Percentiles rank a stretch among this genome's conserved stretches.
Conservation (phyloP, 1,284 basidiomycete species). For the Cystobasidiaceae sp. region DNA sequence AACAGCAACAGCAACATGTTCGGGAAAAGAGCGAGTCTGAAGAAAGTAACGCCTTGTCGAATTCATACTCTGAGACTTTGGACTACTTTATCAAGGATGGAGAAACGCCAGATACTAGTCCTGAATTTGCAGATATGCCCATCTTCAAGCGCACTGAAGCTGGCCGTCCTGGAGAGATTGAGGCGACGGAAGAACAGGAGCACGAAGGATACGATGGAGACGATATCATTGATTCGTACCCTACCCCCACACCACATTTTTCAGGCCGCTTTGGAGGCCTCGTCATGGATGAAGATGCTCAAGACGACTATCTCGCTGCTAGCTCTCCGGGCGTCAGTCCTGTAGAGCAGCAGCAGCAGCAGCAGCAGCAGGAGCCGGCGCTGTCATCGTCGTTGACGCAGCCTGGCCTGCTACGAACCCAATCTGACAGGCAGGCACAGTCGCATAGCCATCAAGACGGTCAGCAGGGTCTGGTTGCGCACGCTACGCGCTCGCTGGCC, state of each 20-base stretch:
- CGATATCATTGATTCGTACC: conserved; percentile 29
- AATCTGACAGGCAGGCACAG: no score
- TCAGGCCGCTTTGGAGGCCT: conserved; percentile 23
- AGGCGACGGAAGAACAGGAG: not conserved
- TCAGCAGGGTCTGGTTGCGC: no score
- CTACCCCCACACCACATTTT: conserved; percentile 19
- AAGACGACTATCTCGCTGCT: not conserved
- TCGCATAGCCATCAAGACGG: no score
- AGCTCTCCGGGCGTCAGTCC: no score
- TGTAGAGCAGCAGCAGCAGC: no score
- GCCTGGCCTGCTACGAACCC: no score
- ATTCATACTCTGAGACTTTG: conserved; percentile 12
- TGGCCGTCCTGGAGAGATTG: not conserved
- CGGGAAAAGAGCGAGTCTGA: not conserved
- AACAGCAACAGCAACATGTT: not conserved
- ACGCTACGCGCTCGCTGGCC: no score
- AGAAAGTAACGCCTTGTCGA: not conserved
- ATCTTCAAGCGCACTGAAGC: not conserved
- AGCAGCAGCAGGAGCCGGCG: no score
- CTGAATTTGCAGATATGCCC: conserved; percentile 19
- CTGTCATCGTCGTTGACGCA: no score
- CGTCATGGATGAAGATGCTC: conserved; percentile 14
- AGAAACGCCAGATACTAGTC: conserved; percentile 19
- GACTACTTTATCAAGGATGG: conserved; percentile 17
- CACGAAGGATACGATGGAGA: conserved; percentile 3